Evolutionary conservation across 106 monocot genomes (phyloP).

Genomic region (Acorus gramineus): DNA sequence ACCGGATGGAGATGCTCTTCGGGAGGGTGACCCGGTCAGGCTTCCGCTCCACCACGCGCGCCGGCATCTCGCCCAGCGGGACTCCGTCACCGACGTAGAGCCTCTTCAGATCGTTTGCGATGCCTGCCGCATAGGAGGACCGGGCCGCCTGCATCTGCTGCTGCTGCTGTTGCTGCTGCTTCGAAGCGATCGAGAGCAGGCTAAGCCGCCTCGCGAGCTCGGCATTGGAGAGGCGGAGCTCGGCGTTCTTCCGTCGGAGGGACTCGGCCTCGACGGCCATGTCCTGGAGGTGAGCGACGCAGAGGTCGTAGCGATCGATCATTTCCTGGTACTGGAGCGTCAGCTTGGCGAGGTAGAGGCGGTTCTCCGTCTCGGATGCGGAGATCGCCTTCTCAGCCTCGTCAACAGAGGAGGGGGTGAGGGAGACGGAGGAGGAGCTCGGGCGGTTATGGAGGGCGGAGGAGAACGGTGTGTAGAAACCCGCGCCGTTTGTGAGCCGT

Average conservation of each 20-base stretch:
- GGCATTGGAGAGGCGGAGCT: constrained; percentile 55
- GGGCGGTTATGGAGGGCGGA: constrained; percentile 2
- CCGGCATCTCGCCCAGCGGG: neutral
- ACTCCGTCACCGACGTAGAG: constrained; percentile 13
- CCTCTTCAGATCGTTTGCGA: constrained; percentile 40
- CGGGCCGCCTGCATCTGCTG: neutral
- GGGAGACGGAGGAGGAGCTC: constrained; percentile 10
- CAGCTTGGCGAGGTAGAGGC: constrained; percentile 51
- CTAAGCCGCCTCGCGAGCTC: constrained; percentile 44
- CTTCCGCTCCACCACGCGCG: neutral
- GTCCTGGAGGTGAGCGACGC: constrained; percentile 64
- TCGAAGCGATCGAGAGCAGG: constrained; percentile 1
- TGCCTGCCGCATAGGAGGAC: constrained; percentile 1
- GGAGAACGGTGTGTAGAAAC: constrained; percentile 26
- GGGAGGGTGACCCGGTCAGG: constrained; percentile 31
- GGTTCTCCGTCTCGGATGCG: constrained; percentile 18
- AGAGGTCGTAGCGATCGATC: constrained; percentile 50
- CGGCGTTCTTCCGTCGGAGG: constrained; percentile 57
- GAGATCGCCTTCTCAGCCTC: constrained; percentile 12
- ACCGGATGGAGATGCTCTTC: constrained; percentile 81
- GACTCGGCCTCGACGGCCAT: constrained; percentile 43
- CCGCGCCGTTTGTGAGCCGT: constrained; percentile 11
- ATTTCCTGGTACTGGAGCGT: constrained; percentile 56
- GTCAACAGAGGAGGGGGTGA: constrained; percentile 32
- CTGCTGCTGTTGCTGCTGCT: neutral